Evolutionary conservation across 2,329 filamentous ascomycete species (phyloP).

Genomic region (Cercospora brassicicola): DNA sequence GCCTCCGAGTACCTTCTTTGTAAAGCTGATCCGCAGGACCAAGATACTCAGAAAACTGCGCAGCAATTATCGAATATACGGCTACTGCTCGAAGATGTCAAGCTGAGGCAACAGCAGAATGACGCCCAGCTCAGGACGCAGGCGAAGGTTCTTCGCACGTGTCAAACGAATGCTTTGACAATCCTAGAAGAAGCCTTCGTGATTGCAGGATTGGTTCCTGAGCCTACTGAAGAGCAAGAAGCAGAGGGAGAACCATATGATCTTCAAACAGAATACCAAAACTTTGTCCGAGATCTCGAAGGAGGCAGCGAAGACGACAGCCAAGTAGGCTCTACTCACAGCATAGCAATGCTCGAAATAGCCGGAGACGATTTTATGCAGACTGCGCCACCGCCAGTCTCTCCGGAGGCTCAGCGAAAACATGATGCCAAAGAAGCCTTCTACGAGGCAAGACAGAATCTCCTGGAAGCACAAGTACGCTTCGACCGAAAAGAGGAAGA

Average conservation of each 20-base stretch:
- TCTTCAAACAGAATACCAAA: background rate
- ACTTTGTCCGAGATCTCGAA: background rate
- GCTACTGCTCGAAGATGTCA: background rate
- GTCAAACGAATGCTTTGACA: background rate
- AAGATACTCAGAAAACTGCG: background rate
- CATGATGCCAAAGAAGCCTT: background rate
- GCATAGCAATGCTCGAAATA: background rate
- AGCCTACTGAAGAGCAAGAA: background rate
- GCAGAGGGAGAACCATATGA: background rate
- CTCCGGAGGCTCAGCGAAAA: background rate
- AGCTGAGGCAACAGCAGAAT: background rate
- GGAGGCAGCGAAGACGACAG: background rate
- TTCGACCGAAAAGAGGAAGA: conserved; percentile 3
- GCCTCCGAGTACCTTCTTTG: background rate
- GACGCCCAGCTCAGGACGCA: background rate
- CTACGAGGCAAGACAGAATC: background rate
- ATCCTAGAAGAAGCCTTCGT: background rate
- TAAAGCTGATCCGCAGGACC: background rate
- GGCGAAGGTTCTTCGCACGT: background rate
- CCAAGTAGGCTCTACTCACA: background rate
- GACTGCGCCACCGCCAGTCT: background rate
- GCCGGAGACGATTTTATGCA: background rate
- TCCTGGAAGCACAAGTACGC: background rate
- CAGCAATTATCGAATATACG: background rate
- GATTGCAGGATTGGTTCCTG: background rate